Evolutionary conservation across 1,284 basidiomycete genomes (phyloP).

Genomic region (Ceratobasidium sp.): DNA sequence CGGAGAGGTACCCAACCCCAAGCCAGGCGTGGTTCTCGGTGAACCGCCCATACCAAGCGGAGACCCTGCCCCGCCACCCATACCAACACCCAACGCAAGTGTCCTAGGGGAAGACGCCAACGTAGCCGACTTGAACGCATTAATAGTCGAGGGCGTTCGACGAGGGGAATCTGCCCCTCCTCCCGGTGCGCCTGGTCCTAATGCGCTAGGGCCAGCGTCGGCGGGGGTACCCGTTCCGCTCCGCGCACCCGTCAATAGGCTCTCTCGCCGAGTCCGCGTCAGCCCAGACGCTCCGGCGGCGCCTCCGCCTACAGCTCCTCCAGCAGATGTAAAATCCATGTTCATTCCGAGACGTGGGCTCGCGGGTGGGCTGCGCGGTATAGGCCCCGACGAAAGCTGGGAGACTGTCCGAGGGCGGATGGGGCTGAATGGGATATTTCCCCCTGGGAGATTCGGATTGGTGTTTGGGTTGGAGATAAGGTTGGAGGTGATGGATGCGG

Average conservation of each 20-base stretch:
- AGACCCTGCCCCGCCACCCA: neutral
- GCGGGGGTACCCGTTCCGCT: neutral
- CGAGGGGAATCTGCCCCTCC: neutral
- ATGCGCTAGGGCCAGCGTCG: neutral
- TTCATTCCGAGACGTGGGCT: slow-evolving; percentile 9
- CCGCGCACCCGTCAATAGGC: slow-evolving; percentile 8
- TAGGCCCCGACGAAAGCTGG: neutral
- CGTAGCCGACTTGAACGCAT: slow-evolving; percentile 22
- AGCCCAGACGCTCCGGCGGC: slow-evolving; percentile 21
- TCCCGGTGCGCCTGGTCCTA: neutral
- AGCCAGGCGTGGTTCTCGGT: slow-evolving; percentile 28
- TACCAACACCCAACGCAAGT: neutral
- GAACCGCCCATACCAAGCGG: slow-evolving; percentile 8
- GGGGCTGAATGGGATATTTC: neutral
- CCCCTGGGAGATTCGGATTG: neutral
- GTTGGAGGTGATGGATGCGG: slow-evolving; percentile 3
- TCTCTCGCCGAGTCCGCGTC: slow-evolving; percentile 24
- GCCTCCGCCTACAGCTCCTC: neutral
- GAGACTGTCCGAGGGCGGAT: slow-evolving; percentile 24
- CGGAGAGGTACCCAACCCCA: slow-evolving; percentile 29
- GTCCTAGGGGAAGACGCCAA: slow-evolving; percentile 22
- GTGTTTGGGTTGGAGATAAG: neutral
- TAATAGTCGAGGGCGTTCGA: slow-evolving; percentile 16
- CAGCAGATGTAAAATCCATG: too few relatives aligned
- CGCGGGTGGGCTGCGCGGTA: neutral